These are phyloP conservation scores for Populus hybrid DNA, from an alignment of 441 rosid genomes.

Conservation along the genomic window DNA sequence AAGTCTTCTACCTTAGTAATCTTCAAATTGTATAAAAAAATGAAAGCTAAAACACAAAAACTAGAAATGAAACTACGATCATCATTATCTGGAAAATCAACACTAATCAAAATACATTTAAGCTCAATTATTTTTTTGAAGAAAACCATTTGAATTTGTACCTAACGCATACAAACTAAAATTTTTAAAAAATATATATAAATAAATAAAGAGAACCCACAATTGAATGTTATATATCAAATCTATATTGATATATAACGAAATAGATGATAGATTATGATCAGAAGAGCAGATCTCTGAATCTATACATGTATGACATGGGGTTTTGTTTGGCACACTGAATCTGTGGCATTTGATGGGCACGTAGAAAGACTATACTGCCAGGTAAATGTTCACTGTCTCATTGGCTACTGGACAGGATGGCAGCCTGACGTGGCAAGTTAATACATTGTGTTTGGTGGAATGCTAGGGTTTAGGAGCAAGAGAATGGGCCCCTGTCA, in stretches of 20 bases:
- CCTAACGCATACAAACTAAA: neutral
- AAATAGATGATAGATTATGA: neutral
- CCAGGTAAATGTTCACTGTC: neutral
- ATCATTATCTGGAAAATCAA: too few relatives aligned
- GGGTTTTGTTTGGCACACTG: neutral
- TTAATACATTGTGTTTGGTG: neutral
- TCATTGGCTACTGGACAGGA: neutral
- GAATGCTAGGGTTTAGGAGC: neutral
- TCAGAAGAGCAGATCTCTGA: neutral
- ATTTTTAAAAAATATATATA: too few relatives aligned
- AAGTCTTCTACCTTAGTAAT: too few relatives aligned
- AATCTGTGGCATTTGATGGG: slow-evolving; percentile 3
- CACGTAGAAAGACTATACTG: slow-evolving; percentile 8
- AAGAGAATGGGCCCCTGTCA: neutral
- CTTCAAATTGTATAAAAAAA: too few relatives aligned
- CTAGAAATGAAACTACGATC: too few relatives aligned
- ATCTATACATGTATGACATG: neutral
- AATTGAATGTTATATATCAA: too few relatives aligned
- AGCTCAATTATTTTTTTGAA: too few relatives aligned
- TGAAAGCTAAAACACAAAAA: too few relatives aligned
- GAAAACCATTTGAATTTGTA: too few relatives aligned
- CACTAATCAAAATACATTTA: too few relatives aligned
- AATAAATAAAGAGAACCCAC: neutral
- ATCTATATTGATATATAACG: neutral
- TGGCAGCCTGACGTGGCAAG: neutral